Evolutionary conservation across 169 alveolate genomes (phyloP).

Genomic region (Cryptosporidium viatorum): DNA sequence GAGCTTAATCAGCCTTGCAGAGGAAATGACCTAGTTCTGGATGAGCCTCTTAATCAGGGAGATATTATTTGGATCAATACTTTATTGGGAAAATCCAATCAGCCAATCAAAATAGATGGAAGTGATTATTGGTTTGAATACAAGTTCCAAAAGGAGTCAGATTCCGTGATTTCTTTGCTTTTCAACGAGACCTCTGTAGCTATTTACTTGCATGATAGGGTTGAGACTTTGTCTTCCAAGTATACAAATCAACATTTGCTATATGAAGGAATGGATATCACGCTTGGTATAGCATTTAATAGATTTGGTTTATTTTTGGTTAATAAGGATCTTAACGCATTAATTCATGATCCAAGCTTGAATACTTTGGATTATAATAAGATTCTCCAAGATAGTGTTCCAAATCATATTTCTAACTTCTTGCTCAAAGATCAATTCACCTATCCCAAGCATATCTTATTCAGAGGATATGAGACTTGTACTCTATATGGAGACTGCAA

Average conservation of each 20-base stretch:
- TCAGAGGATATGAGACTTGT: constrained; percentile 30
- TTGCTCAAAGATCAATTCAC: not conserved
- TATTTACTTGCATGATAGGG: not conserved
- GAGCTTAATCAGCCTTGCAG: constrained; percentile 29
- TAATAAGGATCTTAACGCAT: not conserved
- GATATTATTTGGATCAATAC: constrained; percentile 17
- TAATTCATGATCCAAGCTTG: constrained; percentile 9
- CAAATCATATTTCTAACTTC: constrained; percentile 10
- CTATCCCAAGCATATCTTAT: not conserved
- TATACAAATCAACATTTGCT: constrained; percentile 1
- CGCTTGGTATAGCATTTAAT: not conserved
- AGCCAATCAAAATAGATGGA: not conserved
- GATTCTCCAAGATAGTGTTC: constrained; percentile 17
- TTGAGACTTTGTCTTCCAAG: not conserved
- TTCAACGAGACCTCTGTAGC: constrained; percentile 41
- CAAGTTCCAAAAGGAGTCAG: constrained; percentile 18
- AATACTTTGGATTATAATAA: constrained; percentile 19
- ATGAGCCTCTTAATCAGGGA: not conserved
- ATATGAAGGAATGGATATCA: constrained; percentile 29
- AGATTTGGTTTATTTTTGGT: constrained; percentile 4
- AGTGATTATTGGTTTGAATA: constrained; percentile 28
- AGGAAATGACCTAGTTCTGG: constrained; percentile 3
- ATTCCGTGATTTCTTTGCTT: constrained; percentile 17
- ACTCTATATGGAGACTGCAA: constrained; percentile 10
- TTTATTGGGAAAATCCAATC: not conserved